Conservation (phyloP, 441 rosid genomes). For the Hura crepitans region DNA sequence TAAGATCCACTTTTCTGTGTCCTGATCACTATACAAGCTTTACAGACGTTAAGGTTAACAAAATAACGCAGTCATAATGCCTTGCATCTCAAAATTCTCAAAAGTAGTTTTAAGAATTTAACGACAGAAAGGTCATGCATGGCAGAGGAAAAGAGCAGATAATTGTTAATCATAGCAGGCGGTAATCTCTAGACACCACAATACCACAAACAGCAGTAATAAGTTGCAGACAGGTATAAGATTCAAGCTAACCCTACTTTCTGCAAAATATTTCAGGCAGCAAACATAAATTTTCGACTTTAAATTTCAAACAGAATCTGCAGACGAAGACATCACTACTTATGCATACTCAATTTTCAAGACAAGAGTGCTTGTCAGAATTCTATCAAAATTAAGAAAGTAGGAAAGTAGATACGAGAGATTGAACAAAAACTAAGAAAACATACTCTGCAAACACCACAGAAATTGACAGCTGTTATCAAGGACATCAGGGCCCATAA, state of each 20-base stretch:
- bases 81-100: not conserved
- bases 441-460: slow-evolving; percentile 16
- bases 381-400: slow-evolving; percentile 22
- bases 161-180: not conserved
- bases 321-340: slow-evolving; percentile 14
- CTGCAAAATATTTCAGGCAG: slow-evolving; percentile 9
- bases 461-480: slow-evolving; percentile 19
- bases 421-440: slow-evolving; percentile 14
- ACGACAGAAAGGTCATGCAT: not conserved
- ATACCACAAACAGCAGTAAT: not conserved
- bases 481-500: slow-evolving; percentile 38
- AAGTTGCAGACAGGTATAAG: not conserved
- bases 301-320: slow-evolving; percentile 18
- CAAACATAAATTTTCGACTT: slow-evolving; percentile 7
- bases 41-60: not conserved
- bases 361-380: slow-evolving; percentile 28
- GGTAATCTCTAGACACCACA: not conserved
- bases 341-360: not conserved
- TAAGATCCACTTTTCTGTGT: slow-evolving; percentile 1
- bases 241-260: too few relatives aligned
- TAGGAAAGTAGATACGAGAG: slow-evolving; percentile 10
- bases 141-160: slow-evolving; percentile 1
- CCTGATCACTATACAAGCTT: slow-evolving; percentile 4
- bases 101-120: slow-evolving; percentile 6
- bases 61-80: not conserved